These are phyloP conservation scores for Xylaria sp. DNA, from an alignment of 2,329 filamentous ascomycete species.

Conservation along the genomic window DNA sequence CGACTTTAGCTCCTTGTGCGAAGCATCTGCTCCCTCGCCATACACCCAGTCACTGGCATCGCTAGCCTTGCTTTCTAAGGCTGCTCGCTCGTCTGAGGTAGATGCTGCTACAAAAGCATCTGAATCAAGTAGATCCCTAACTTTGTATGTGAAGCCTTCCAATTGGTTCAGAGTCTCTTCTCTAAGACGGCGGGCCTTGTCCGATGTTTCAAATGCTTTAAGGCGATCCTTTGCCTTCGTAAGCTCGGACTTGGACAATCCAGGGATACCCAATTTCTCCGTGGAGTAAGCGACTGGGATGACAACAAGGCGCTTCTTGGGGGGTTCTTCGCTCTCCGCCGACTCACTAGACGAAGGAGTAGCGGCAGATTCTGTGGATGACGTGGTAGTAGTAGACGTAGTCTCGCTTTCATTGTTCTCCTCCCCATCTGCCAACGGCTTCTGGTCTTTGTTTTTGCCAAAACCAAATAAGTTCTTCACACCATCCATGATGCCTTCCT, in stretches of 20 bases:
- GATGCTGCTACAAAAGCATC: slow-evolving; percentile 78
- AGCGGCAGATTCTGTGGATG: slow-evolving; percentile 51
- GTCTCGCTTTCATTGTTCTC: slow-evolving; percentile 60
- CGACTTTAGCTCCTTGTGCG: slow-evolving; percentile 76
- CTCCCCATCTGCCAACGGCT: slow-evolving; percentile 72
- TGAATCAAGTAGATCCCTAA: slow-evolving; percentile 82
- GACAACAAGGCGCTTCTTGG: slow-evolving; percentile 67
- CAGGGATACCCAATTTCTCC: slow-evolving; percentile 61
- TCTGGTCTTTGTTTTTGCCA: slow-evolving; percentile 88
- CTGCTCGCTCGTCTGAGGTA: slow-evolving; percentile 71
- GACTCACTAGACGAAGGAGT: slow-evolving; percentile 59
- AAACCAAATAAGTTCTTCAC: slow-evolving; percentile 97
- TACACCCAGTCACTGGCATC: slow-evolving; percentile 90
- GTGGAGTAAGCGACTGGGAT: slow-evolving; percentile 63
- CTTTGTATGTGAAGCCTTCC: slow-evolving; percentile 92
- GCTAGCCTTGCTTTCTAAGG: slow-evolving; percentile 74
- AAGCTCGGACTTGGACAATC: slow-evolving; percentile 60
- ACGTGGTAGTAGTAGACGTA: slow-evolving; percentile 57
- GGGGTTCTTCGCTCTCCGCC: slow-evolving; percentile 62
- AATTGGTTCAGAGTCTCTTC: slow-evolving; percentile 92
- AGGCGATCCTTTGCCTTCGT: slow-evolving; percentile 73
- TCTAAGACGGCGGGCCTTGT: slow-evolving; percentile 77
- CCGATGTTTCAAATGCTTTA: slow-evolving; percentile 85
- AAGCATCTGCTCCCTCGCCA: slow-evolving; percentile 80
- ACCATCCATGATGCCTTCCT: slow-evolving; percentile 85